Conservation (phyloP, 2,329 filamentous ascomycete genomes). For the Rugonectria rugulosa region DNA sequence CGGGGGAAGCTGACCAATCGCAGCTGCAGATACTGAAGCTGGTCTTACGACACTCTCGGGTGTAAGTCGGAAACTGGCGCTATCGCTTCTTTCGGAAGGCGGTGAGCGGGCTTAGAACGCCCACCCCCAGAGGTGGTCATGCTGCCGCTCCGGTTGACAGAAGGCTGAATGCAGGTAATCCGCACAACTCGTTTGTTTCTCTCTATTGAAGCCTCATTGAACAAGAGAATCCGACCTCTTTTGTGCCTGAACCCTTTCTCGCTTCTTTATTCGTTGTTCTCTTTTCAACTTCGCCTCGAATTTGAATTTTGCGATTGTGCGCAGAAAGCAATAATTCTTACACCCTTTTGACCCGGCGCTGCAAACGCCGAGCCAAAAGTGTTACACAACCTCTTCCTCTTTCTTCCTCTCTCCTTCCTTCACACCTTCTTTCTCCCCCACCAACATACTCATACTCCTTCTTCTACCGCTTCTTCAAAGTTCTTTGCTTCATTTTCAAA, state of each 20-base stretch:
- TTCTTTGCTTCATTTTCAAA: background rate
- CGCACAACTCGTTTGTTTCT: slow-evolving; percentile 20
- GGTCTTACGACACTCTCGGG: slow-evolving; percentile 11
- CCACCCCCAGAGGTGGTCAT: slow-evolving; percentile 31
- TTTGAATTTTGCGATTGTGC: background rate
- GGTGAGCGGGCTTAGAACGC: slow-evolving; percentile 29
- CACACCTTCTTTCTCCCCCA: background rate
- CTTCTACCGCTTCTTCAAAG: background rate
- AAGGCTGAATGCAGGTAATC: slow-evolving; percentile 30
- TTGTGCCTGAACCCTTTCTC: background rate
- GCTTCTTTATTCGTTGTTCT: background rate
- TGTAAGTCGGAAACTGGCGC: slow-evolving; percentile 22
- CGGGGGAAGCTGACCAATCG: background rate
- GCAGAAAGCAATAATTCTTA: no score
- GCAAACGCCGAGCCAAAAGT: background rate
- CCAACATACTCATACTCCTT: background rate
- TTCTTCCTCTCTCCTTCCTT: background rate
- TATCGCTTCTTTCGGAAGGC: slow-evolving; percentile 34
- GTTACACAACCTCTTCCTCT: background rate
- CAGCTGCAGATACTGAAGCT: background rate
- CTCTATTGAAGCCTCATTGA: background rate
- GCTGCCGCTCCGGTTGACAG: slow-evolving; percentile 19
- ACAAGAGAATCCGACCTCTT: background rate
- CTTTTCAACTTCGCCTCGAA: background rate
- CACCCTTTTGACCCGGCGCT: background rate